These are phyloP conservation scores for Stemphylium lycopersici DNA, from an alignment of 2,329 filamentous ascomycete genomes.

Conservation along the genomic window DNA sequence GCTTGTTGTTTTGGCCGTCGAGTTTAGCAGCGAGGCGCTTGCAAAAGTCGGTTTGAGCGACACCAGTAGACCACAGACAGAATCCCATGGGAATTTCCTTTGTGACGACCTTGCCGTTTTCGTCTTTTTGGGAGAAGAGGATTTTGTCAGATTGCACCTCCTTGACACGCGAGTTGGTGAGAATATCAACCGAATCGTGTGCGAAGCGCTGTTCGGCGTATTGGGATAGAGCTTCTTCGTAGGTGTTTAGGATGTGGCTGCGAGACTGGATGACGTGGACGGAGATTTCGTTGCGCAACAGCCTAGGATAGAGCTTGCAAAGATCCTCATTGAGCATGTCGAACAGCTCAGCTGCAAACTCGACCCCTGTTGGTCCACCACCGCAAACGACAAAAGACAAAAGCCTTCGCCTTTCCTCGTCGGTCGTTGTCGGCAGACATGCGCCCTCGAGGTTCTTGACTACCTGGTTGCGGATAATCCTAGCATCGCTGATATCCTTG, in stretches of 20 bases:
- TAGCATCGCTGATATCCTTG: constrained; percentile 92
- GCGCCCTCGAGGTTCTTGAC: constrained; percentile 89
- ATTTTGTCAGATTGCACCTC: constrained; percentile 86
- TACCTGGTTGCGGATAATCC: constrained; percentile 85
- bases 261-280: constrained; percentile 96
- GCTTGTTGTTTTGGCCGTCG: constrained; percentile 79
- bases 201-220: constrained; percentile 92
- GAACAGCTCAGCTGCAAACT: constrained; percentile 95
- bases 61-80: constrained; percentile 97
- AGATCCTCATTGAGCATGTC: constrained; percentile 97
- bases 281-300: constrained; percentile 96
- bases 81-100: constrained; percentile 97
- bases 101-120: constrained; percentile 74
- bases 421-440: constrained; percentile 88
- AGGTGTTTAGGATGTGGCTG: constrained; percentile 95
- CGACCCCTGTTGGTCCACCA: constrained; percentile 93
- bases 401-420: constrained; percentile 84
- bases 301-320: constrained; percentile 73
- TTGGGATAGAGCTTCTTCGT: constrained; percentile 90
- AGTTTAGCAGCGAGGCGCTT: constrained; percentile 79
- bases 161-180: constrained; percentile 91
- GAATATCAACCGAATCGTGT: constrained; percentile 87
- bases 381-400: constrained; percentile 96
- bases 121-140: constrained; percentile 81
- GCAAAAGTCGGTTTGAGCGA: constrained; percentile 81